phyloP scores from a whole-genome alignment of 169 alveolate species.

The Plasmodium relictum region DNA sequence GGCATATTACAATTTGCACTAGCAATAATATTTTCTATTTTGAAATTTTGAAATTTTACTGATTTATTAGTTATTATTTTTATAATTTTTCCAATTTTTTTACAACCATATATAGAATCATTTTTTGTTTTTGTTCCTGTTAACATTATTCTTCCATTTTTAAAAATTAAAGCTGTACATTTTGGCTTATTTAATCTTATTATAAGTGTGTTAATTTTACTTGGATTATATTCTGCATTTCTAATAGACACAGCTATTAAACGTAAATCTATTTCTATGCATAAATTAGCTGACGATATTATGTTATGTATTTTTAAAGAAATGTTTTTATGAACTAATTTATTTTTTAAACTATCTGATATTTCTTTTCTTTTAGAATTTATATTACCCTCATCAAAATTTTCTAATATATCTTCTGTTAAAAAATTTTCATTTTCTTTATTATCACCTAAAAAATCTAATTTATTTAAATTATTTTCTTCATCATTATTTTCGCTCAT shows the following conservation, averaged over 20 bases:
- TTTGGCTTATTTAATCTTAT: conserved; percentile 97
- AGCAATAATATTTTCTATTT: conserved; percentile 98
- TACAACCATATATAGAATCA: conserved; percentile 94
- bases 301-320: conserved; percentile 94
- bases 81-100: conserved; percentile 95
- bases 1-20: conserved; percentile 97
- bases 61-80: conserved; percentile 91
- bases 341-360: conserved; percentile 28
- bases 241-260: conserved; percentile 95
- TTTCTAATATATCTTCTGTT: not conserved
- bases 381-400: not conserved
- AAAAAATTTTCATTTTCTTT: not conserved
- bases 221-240: conserved; percentile 98
- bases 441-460: not conserved
- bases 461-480: not conserved
- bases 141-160: conserved; percentile 96
- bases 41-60: conserved; percentile 93
- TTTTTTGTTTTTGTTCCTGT: conserved; percentile 97
- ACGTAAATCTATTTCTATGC: conserved; percentile 92
- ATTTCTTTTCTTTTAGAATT: not conserved
- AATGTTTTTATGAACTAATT: conserved; percentile 76
- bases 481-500: not conserved
- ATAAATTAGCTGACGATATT: conserved; percentile 95
- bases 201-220: conserved; percentile 96
- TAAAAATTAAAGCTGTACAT: conserved; percentile 96